Conservation (phyloP, 2,329 filamentous ascomycete genomes). For the Diaporthe nobilis region DNA sequence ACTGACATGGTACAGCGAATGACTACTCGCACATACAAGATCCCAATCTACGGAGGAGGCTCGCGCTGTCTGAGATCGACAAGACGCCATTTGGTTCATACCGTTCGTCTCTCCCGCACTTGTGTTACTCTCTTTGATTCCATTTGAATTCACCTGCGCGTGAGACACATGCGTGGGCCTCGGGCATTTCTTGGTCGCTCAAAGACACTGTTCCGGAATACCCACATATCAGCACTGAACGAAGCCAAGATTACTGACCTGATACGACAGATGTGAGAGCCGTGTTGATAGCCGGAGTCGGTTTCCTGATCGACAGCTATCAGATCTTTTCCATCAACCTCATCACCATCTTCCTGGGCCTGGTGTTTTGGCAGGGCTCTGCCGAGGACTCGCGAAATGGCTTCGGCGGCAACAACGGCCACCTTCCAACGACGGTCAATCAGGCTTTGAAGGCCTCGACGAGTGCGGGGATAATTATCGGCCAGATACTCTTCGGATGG, state of each 20-base stretch:
- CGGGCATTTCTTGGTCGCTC: constrained; percentile 46
- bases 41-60: constrained; percentile 81
- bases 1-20: constrained; percentile 47
- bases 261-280: constrained; percentile 71
- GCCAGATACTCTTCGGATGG: constrained; percentile 83
- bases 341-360: constrained; percentile 78
- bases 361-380: constrained; percentile 78
- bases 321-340: constrained; percentile 86
- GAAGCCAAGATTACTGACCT: background rate
- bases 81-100: constrained; percentile 83
- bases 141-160: background rate
- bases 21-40: constrained; percentile 73
- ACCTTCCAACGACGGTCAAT: constrained; percentile 74
- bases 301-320: constrained; percentile 89
- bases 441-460: constrained; percentile 87
- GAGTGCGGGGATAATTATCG: constrained; percentile 82
- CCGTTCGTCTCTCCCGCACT: constrained; percentile 49
- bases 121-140: background rate
- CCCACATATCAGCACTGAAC: background rate
- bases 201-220: background rate
- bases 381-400: constrained; percentile 56
- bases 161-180: background rate
- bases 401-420: constrained; percentile 65
- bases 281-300: constrained; percentile 82
- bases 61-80: constrained; percentile 84